Evolutionary conservation across 352 stramenopile genomes (phyloP).

Genomic region (Saprolegnia parasitica): DNA sequence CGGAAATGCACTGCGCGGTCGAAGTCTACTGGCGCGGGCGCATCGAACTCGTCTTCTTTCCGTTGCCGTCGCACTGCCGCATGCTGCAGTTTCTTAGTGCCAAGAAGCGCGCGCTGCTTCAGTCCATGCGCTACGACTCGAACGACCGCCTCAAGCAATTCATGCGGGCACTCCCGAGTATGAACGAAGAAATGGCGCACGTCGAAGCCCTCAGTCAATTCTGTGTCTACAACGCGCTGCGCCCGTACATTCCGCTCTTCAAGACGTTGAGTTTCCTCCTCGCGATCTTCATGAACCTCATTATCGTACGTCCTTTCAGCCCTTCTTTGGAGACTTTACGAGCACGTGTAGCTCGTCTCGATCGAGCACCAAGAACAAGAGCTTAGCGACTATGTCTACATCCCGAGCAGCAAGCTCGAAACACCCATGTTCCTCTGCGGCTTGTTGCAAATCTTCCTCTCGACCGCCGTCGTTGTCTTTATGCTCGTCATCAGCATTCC

Average conservation of each 20-base stretch:
- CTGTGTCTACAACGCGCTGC: slow-evolving; percentile 10
- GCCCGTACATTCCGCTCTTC: slow-evolving; percentile 25
- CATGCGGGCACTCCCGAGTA: not conserved
- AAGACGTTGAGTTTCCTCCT: slow-evolving; percentile 21
- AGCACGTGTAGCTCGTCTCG: slow-evolving; percentile 7
- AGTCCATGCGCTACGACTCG: slow-evolving; percentile 3
- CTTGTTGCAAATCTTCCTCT: slow-evolving; percentile 16
- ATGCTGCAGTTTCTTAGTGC: slow-evolving; percentile 3
- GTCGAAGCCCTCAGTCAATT: slow-evolving; percentile 15
- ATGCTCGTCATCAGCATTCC: slow-evolving; percentile 22
- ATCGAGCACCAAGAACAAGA: not conserved
- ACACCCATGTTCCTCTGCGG: not conserved
- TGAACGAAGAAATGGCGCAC: slow-evolving; percentile 25
- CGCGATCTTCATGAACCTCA: slow-evolving; percentile 19
- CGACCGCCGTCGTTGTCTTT: slow-evolving; percentile 14
- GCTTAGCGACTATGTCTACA: not conserved
- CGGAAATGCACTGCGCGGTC: slow-evolving; percentile 13
- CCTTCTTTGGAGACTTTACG: too few relatives aligned
- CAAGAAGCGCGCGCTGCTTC: not conserved
- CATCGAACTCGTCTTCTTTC: slow-evolving; percentile 20
- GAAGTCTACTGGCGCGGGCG: slow-evolving; percentile 8
- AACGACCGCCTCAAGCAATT: slow-evolving; percentile 21
- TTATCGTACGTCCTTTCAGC: not conserved
- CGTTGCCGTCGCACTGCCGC: slow-evolving; percentile 14
- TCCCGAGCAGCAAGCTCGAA: not conserved